Percentiles rank a stretch among this genome's conserved stretches.
Conservation (phyloP, 768 basidiomycete genomes). For the Leucosporidium yakuticum region DNA sequence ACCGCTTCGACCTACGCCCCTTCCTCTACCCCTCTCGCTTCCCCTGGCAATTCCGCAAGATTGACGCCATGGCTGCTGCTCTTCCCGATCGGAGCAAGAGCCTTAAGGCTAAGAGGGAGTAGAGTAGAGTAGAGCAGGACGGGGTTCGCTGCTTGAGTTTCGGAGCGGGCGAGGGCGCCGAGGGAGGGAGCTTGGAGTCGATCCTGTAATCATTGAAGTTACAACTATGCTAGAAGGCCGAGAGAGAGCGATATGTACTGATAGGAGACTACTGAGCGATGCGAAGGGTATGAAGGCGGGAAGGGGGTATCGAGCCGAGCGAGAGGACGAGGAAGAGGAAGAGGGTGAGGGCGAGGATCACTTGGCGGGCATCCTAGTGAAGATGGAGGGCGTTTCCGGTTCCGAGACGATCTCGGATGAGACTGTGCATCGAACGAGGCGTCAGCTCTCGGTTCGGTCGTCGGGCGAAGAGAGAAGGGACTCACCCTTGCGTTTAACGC, state of each 20-base stretch:
- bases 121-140: background rate
- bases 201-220: too few species aligned
- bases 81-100: constrained; percentile 20
- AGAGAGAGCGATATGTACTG: too few species aligned
- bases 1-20: constrained; percentile 84
- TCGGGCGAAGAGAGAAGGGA: background rate
- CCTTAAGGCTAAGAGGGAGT: constrained; percentile 10
- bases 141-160: too few species aligned
- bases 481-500: constrained; percentile 25
- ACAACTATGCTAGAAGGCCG: too few species aligned
- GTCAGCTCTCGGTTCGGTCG: too few species aligned
- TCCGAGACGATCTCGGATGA: constrained; percentile 12
- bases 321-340: background rate
- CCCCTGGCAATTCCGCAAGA: constrained; percentile 94
- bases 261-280: background rate
- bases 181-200: too few species aligned
- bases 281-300: too few species aligned
- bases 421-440: background rate
- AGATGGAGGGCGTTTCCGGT: constrained; percentile 23
- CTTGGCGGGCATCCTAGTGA: constrained; percentile 28
- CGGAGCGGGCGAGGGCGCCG: too few species aligned
- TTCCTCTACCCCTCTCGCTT: constrained; percentile 94
- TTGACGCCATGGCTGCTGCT: constrained; percentile 53
- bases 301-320: too few species aligned
- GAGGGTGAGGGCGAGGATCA: background rate